phyloP scores from a whole-genome alignment of 176 grass and related monocot species.

The Avena atlantica region DNA sequence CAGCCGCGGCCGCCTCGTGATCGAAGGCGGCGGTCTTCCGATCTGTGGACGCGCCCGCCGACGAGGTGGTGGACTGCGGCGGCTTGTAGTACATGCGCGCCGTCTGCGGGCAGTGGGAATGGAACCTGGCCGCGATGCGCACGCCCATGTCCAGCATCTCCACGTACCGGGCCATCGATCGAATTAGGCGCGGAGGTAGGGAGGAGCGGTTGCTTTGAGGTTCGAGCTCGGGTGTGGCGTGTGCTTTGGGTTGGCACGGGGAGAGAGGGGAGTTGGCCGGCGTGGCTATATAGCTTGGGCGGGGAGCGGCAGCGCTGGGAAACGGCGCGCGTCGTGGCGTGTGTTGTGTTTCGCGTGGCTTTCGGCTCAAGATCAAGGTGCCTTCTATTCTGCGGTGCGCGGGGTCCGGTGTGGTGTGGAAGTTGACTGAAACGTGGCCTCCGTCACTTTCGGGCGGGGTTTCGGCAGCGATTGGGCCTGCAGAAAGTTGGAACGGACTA shows the following conservation, averaged over 20 bases:
- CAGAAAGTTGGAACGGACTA: not conserved
- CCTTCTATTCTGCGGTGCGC: not conserved
- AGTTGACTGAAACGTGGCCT: not conserved
- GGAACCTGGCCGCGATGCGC: constrained; percentile 70
- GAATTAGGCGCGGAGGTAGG: no score
- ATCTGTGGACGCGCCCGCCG: not conserved
- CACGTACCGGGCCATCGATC: constrained; percentile 52
- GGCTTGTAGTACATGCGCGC: constrained; percentile 87
- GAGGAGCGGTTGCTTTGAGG: no score
- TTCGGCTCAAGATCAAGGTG: not conserved
- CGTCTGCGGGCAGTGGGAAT: constrained; percentile 81
- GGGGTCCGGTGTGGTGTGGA: not conserved
- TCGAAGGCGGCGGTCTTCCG: constrained; percentile 9
- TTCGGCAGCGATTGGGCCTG: not conserved
- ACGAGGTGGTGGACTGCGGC: constrained; percentile 40
- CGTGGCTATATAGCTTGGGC: constrained; percentile 25
- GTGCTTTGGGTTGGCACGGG: not conserved
- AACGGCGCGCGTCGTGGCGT: not conserved
- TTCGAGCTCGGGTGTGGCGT: not conserved
- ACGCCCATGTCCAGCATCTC: constrained; percentile 77
- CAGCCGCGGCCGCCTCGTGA: not conserved
- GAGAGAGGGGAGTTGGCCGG: not conserved
- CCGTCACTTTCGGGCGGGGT: not conserved
- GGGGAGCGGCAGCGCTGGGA: not conserved
- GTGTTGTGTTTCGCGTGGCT: no score